Evolutionary conservation across 352 stramenopile species (phyloP).

Genomic region (Pythium utonaiense): DNA sequence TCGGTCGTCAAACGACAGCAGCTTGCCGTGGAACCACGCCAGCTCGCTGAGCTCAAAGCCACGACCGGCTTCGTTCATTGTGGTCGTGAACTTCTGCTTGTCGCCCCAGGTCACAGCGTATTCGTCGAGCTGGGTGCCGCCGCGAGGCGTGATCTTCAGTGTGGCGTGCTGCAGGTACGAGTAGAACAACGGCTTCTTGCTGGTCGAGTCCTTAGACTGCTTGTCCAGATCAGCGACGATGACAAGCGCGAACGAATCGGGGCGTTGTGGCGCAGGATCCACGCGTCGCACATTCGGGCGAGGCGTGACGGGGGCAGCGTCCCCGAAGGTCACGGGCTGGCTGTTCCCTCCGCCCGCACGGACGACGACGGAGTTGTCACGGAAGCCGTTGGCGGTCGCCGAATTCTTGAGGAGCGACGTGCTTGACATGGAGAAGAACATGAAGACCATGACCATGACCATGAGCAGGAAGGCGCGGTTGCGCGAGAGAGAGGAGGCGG

Average conservation of each 20-base stretch:
- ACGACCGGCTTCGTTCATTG: slow-evolving; percentile 93
- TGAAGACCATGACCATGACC: slow-evolving; percentile 42
- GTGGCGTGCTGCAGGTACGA: slow-evolving; percentile 91
- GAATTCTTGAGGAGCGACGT: slow-evolving; percentile 30
- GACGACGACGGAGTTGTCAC: slow-evolving; percentile 16
- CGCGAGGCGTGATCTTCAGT: slow-evolving; percentile 60
- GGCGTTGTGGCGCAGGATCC: slow-evolving; percentile 13
- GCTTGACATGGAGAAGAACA: slow-evolving; percentile 62
- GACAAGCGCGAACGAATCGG: slow-evolving; percentile 82
- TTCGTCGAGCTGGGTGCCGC: slow-evolving; percentile 31
- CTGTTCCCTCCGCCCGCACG: slow-evolving; percentile 12
- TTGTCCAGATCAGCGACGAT: slow-evolving; percentile 97
- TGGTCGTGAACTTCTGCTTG: slow-evolving; percentile 70
- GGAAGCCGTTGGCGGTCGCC: slow-evolving; percentile 3
- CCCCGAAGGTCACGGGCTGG: slow-evolving; percentile 21
- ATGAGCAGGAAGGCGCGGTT: slow-evolving; percentile 49
- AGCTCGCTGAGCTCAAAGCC: slow-evolving; percentile 96
- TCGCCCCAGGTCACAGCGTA: slow-evolving; percentile 71
- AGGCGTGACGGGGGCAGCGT: slow-evolving; percentile 8
- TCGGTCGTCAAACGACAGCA: slow-evolving; percentile 97
- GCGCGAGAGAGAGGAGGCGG: slow-evolving; percentile 41
- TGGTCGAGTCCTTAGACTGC: slow-evolving; percentile 83
- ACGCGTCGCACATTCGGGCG: slow-evolving; percentile 9
- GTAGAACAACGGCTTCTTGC: slow-evolving; percentile 89
- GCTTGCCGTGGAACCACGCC: slow-evolving; percentile 75